These are phyloP conservation scores for Aspergillus caelatus DNA, from an alignment of 2,329 filamentous ascomycete genomes.

Conservation along the genomic window DNA sequence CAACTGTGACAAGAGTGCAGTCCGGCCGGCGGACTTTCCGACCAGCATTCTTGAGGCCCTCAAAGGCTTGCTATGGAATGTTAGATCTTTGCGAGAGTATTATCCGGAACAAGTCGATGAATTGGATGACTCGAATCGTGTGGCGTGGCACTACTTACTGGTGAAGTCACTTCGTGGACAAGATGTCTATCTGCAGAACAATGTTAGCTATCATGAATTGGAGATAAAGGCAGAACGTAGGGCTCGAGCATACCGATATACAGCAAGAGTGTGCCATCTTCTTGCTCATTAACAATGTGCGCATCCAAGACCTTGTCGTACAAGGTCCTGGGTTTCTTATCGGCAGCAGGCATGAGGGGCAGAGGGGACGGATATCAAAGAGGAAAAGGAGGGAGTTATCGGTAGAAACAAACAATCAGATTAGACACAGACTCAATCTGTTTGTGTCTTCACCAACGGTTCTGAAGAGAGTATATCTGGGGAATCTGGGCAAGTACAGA, in stretches of 20 bases:
- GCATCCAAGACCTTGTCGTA: constrained; percentile 97
- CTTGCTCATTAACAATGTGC: constrained; percentile 93
- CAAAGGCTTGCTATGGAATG: constrained; percentile 80
- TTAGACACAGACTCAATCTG: constrained; percentile 10
- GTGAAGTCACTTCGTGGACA: constrained; percentile 97
- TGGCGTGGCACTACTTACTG: constrained; percentile 59
- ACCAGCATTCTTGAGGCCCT: constrained; percentile 86
- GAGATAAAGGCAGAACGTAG: neutral
- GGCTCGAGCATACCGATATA: constrained; percentile 74
- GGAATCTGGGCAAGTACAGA: constrained; percentile 6
- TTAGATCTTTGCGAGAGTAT: neutral
- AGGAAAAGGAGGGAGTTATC: constrained; percentile 6
- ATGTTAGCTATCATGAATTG: constrained; percentile 25
- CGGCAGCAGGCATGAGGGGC: constrained; percentile 72
- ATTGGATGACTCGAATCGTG: neutral
- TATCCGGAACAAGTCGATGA: neutral
- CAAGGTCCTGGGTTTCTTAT: constrained; percentile 75
- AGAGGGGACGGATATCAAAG: constrained; percentile 8
- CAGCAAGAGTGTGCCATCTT: constrained; percentile 86
- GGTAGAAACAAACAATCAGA: neutral
- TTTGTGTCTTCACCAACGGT: neutral
- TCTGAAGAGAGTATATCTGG: constrained; percentile 13
- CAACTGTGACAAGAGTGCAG: constrained; percentile 93
- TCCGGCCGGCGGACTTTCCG: constrained; percentile 89
- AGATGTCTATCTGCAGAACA: constrained; percentile 76